Evolutionary conservation across 768 basidiomycete species (phyloP), one percentile per base, ranked within the genome.

Genomic region (Agrocybe praecox): DNA sequence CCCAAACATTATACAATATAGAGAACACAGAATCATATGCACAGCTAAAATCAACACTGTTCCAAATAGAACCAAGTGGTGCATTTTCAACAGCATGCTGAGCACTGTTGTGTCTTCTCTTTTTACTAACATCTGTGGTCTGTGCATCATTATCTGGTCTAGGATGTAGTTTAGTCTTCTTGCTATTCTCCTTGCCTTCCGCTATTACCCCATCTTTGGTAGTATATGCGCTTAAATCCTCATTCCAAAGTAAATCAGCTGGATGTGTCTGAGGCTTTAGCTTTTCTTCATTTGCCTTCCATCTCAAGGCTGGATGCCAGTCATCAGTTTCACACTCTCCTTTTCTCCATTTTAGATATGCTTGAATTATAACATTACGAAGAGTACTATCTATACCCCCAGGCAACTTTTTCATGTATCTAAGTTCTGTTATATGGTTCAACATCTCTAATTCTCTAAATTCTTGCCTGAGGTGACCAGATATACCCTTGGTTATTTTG

Each of bases 351-450:
- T 36, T 12, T 32, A 53, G 54, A 58, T 54, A 68, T 6, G 45
- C 34, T 7, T 49, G 11, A 15, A 71, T 61, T 11, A 66, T 11
- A 15, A 57, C 43, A 34, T 65, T 63, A 22, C 69, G 18, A 1
- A 61, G 47, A 9, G 44, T n/a, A 19, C 60, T 62, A 21, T 24
- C 24, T 2, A 72, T 51, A 17, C 10, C 23, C 6, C 43, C 23
- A 2, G 57, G 59, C 0, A 63, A 29, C 17, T 45, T 32, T 17
- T 24, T 49, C 6, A 53, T 42, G 49, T 63, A 69, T 23, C 52
- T 52, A 21, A 65, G 46, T 22, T 44, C 24, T 0, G 67, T 71
- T 17, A 75, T 68, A 19, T 66, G 57, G 63, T 73, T 64, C 8
- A 74, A 51, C 19, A 74, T 29, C 40, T 72, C 36, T n/a, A n/a